Percentiles rank a stretch among this genome's conserved stretches.
These are phyloP conservation scores for Fusarium sp. DNA, from an alignment of 2,329 filamentous ascomycete genomes.

Conservation along the genomic window DNA sequence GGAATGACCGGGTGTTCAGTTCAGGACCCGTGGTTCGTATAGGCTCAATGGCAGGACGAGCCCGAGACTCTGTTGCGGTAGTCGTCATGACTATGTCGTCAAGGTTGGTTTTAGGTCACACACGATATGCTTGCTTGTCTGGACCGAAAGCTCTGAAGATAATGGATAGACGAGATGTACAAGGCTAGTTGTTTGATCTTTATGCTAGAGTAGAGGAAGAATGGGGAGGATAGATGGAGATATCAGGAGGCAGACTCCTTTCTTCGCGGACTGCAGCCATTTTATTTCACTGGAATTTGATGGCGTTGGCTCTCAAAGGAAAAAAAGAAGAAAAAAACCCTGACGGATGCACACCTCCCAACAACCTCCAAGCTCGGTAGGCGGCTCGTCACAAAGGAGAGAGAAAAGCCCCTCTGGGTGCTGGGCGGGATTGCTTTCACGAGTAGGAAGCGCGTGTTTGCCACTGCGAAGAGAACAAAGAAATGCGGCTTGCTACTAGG, in stretches of 20 bases:
- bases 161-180: background rate
- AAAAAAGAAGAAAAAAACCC: constrained; percentile 23
- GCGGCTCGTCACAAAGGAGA: constrained; percentile 20
- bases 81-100: constrained; percentile 28
- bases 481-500: constrained; percentile 38
- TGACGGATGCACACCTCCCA: constrained; percentile 15
- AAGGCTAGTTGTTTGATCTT: background rate
- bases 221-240: background rate
- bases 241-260: background rate
- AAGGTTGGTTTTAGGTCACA: constrained; percentile 4
- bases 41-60: constrained; percentile 38
- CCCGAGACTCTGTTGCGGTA: constrained; percentile 26
- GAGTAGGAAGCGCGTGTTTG: constrained; percentile 35
- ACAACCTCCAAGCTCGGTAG: constrained; percentile 26
- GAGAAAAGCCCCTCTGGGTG: constrained; percentile 12
- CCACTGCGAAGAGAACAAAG: constrained; percentile 43
- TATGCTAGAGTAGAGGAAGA: background rate
- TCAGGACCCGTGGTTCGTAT: constrained; percentile 37
- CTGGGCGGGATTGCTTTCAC: constrained; percentile 25
- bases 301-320: constrained; percentile 31
- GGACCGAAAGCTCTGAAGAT: background rate
- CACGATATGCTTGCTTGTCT: background rate
- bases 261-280: constrained; percentile 8
- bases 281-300: constrained; percentile 39
- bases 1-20: constrained; percentile 19